Base-by-base conservation (phyloP, 768 basidiomycete genomes). In the Lactarius sanguifluus region DNA sequence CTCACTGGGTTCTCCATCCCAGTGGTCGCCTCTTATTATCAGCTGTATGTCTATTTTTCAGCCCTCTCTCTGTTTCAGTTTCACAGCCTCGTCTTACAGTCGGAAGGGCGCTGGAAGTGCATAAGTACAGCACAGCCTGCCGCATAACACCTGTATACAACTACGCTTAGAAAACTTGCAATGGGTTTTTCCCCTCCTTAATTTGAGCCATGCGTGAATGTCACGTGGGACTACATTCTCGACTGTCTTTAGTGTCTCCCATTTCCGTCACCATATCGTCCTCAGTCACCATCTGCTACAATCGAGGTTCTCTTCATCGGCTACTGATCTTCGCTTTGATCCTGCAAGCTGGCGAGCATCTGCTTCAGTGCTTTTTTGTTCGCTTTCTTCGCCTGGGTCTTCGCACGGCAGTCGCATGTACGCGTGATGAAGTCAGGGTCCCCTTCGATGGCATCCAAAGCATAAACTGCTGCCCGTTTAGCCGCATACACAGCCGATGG, bases 391-490 rank as follows among this genome's bases (percentile, higher is more conserved):
- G 76, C 73, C 64, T 72, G 73, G 30, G 70, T 73, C 38, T 62
- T 72, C 63, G 71, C 73, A 60, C 86, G 80, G 75, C 91, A 94
- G 75, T 90, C 85, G 73, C 91, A 94, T 23, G 80, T 83, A 57
- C 82, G 81, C 6, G 80, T 76, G 73, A 93, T 76, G 63, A 92
- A 86, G 15, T 79, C 80, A 6, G 85, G 76, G 71, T 91, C 86
- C 32, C 82, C 83, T 64, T 89, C 84, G 40, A 94, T 75, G 20
- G 85, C 86, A 72, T 90, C 87, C 66, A 94, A 73, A 13, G 90
- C 91, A n/a, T 79, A 79, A 57, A 83, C 71, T 7, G 88, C 89
- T 4, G 87, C 87, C 45, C 76, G 78, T 67, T 89, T 83, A 6
- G 86, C 82, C 30, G 91, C 89, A 20, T 81, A 77, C 34, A 81